Evolutionary conservation across 495 filamentous ascomycete genomes (phyloP).

Genomic region (Endocarpon pusillum): DNA sequence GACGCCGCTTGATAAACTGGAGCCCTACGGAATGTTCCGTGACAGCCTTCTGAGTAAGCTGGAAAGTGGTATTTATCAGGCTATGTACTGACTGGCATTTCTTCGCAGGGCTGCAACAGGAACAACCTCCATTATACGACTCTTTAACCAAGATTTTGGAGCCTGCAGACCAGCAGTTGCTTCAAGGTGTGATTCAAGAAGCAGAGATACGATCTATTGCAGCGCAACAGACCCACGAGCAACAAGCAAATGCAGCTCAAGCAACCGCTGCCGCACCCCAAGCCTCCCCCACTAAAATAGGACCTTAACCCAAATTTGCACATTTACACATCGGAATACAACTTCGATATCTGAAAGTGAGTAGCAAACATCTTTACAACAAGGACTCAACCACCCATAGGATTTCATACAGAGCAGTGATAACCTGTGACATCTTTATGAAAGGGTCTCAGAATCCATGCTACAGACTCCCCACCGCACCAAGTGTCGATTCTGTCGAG

Average conservation of each 20-base stretch:
- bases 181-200: constrained; percentile 65
- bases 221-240: constrained; percentile 1
- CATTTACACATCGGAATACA: too few species aligned
- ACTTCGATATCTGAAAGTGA: too few species aligned
- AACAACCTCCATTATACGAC: constrained; percentile 79
- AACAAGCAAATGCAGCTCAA: constrained; percentile 5
- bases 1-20: constrained; percentile 83
- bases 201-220: constrained; percentile 44
- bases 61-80: not conserved
- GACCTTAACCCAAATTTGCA: too few species aligned
- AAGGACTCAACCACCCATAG: too few species aligned
- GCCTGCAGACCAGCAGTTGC: constrained; percentile 62
- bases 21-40: constrained; percentile 81
- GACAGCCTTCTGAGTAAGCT: constrained; percentile 63
- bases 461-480: too few species aligned
- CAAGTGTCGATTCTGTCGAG: too few species aligned
- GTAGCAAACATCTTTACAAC: too few species aligned
- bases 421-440: too few species aligned
- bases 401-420: too few species aligned
- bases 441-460: too few species aligned
- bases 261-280: constrained; percentile 7
- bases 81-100: constrained; percentile 9
- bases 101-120: constrained; percentile 62
- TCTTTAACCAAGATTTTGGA: constrained; percentile 61
- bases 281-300: too few species aligned